Base-by-base conservation (phyloP, 768 basidiomycete species). In the Auriscalpium microsporum region DNA sequence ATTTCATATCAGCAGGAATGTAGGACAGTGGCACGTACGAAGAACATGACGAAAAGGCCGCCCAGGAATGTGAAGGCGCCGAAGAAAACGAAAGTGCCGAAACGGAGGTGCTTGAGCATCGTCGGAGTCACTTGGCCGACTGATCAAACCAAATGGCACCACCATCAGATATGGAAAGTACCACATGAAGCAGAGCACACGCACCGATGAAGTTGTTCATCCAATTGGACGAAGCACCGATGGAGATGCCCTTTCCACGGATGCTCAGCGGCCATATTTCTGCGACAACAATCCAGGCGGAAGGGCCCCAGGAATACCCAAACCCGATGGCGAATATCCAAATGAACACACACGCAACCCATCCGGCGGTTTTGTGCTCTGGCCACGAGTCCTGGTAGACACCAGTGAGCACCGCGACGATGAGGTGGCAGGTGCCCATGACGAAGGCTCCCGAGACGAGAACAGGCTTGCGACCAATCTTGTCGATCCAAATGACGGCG, bases 401-500 rank as follows among this genome's bases (percentile, higher is more conserved):
- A 0, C 80, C 82, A 52, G 80, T 82, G 23, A 89, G 70, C 48
- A 84, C 75, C 8, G 84, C 87, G 46, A 90, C 73, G 44, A 86
- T 81, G 54, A 89, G 69, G 63, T 89, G 87, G 56, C 85, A 86
- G 14, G 80, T 83, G 54, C 34, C 86, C 86, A 87, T 88, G 44
- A 84, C 62, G 69, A 88, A 82, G 4, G 85, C 86, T 8, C 86
- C 86, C n/a, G 82, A 84, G 21, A 86, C 69, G 55, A 87, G 65
- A 45, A 87, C 82, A 8, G 87, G 87, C 68, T 83, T 86, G 37
- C 88, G 80, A 19, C 87, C 89, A 23, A 83, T 63, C 58, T 86
- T 79, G 68, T 90, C 88, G 35, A 91, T 78, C 74, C 82, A 90
- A n/a, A 90, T 73, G 17, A 90, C 87, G 2, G 88, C 86, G 4